Base-by-base conservation (phyloP, 257 asterid genomes). In the Petunia axillaris region DNA sequence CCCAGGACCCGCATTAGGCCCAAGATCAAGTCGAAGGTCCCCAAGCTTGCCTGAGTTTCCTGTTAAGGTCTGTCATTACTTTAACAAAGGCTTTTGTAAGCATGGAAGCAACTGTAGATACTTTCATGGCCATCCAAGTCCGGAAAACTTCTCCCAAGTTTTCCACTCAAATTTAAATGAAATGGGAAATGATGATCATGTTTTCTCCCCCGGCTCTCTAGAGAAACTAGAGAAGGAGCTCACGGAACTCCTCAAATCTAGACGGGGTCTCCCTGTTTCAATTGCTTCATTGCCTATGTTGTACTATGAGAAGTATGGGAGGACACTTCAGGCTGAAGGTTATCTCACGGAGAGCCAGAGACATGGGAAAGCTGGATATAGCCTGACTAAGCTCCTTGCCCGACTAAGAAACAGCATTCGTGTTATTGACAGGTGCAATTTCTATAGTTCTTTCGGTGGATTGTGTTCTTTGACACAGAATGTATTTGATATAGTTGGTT, bases 291-390 rank as follows among this genome's bases (percentile, higher is more conserved):
- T 94, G 82, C 98, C 98, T 0, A 87, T 90, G 93, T 50, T 94
- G 81, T 94, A 94, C 85, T 89, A 83, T 81, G 97, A 94, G 79
- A 88, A 79, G 54, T 94, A 90, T 68, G 96, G 98, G 40, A 93
- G 81, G 80, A 84, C 85, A 82, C 90, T 94, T 67, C 97, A 91
- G 79, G 97, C 97, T 14, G 97, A 94, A 83, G 97, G 97, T 78
- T 92, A 94, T 81, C 85, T 90, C 75, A 93, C 98, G 50, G 98
- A 94, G 83, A 94, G 98, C 83, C 98, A 93, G 85, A 85, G 98
- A 58, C 97, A 94, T 36, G 97, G 97, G 16, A 91, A 91, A 87
- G 92, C 93, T 53, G 98, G 97, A 64, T 93, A 81, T 80, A 92
- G 93, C 87, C 87, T 94, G 91, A 94, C 98, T 3, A 94, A 90